Evolutionary conservation across 805 yeast species (phyloP), one percentile per base, ranked within the genome.

Genomic region (Yarrowia osloensis): DNA sequence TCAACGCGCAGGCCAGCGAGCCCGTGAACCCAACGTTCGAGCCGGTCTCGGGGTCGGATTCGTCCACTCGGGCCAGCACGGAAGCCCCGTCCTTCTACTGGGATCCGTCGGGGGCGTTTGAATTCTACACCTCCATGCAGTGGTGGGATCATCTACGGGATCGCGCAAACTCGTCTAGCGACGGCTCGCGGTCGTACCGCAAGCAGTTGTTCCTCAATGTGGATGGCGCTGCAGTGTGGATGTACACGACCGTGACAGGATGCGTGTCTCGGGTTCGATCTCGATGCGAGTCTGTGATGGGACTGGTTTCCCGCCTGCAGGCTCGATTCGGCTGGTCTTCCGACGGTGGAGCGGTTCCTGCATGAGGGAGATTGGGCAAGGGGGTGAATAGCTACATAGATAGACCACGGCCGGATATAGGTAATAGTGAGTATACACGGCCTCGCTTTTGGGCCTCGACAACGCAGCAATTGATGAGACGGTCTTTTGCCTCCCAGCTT

Each of bases 201-300:
- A 57, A 57, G 49, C 63, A 57, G 49, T 28, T 57, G 19, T 57
- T 57, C 28, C 63, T 57, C 2, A 28, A 19, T 5, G 63, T 57
- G 21, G 63, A 57, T 12, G 63, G 63, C 15, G 13, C 31, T 26
- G 37, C 28, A 2, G 7, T 29, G 37, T 57, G 49, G 49, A 1
- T 40, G 17, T 40, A 40, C 19, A 3, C 46, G 7, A 19, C 35
- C 9, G 49, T 40, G 19, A 37, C 26, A 7, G 46, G 62, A 4
- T 54, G 62, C 11, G 63, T 40, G 13, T 13, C 47, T 15, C 49
- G 49, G 4, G 28, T 57, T 19, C 47, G 49, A 15, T 26, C 47
- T 13, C 47, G 42, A 21, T n/a, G 19, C 17, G 35, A 22, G 49
- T 39, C 49, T 28, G 39, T 54, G 44, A 24, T 31, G 40, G 61